Evolutionary conservation across 805 yeast genomes (phyloP), one percentile per base, ranked within the genome.

Genomic region (Ogataea pilisensis): DNA sequence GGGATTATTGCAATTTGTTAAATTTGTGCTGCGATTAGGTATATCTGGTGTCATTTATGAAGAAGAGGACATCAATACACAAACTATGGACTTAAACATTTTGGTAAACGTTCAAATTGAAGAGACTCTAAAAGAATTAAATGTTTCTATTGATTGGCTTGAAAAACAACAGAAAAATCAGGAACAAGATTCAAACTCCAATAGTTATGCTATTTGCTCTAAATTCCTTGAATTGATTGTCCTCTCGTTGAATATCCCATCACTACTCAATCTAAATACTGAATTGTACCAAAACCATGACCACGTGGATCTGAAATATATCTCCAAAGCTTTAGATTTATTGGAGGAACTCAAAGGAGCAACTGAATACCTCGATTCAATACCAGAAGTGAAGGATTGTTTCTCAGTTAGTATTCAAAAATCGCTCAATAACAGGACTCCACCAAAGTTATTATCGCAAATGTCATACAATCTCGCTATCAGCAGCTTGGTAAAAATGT

Each of bases 1-100:
- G 8, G 86, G 82, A 2, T 49, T 80, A 5, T 61, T 78, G 37
- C 75, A 73, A 51, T 73, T 75, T 58, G 74, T 81, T 16, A 75
- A 75, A 17, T 63, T 72, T 12, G 63, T 69, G 13, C 44, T 73
- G 3, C 58, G 61, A 8, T 63, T 80, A 28, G 78, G 81, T 2
- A 64, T 64, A 38, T 65, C 72, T 6, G 81, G 80, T n/a, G 82
- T 78, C 8, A 64, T 83, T 9, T 77, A 75, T 47, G 88, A 84
- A 53, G 93, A 82, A 53, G 93, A 85, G 55, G 95, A 85, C 60
- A 63, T 85, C 25, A 79, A 80, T 41, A 75, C 83, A 1, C 76
- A 82, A 49, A 69, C 70, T 12, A 77, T 82, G 80, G 80, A 78
- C 29, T 68, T 70, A 52, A 68, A 72, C 45, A 50, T 63, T 71